Evolutionary conservation across 2,329 filamentous ascomycete genomes (phyloP), one percentile per base, ranked within the genome.

Genomic region (Scortechinia acanthostroma): DNA sequence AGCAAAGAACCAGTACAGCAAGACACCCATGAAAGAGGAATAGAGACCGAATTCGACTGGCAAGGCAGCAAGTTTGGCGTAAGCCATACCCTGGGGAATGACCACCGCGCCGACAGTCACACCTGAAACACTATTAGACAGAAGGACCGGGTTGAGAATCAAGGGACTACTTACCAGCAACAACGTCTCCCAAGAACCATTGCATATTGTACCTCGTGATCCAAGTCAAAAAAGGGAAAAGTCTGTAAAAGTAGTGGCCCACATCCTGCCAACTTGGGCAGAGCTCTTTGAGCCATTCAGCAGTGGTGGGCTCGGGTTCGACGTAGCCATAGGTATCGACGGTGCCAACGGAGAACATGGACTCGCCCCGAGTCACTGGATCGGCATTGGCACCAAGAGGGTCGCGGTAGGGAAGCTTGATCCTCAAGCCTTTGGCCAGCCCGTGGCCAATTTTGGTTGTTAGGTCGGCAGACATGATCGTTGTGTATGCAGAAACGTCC

Each of bases 391-490:
- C 10, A 19, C 17, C 17, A 17, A 40, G 35, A 19, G 35, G 35
- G 17, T 40, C 35, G 20, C 35, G 35, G 35, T 40, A 40, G 49
- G 88, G 71, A 22, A 95, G 69, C 62, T 93, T 87, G 72, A 96
- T 95, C 47, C 87, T 85, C 25, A 96, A 73, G 49, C 72, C 73
- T 62, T 88, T 93, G 59, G 90, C 91, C 61, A 95, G 63, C 54
- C 72, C 69, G 57, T 84, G 84, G 64, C 88, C 86, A 51, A 86
- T 53, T 61, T 84, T 83, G 53, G 74, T 76, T 22, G 58, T 50
- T n/a, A 30, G 25, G 25, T 30, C 25, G 10, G 10, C n/a, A 30
- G 25, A 30, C 25, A 30, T 30, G 25, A n/a, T 30, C n/a, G n/a
- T n/a, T n/a, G n/a, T n/a, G n/a, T n/a, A n/a, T n/a, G n/a, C n/a